These are phyloP conservation scores for Penicillium crystallinum DNA, from an alignment of 495 filamentous ascomycete species.

Conservation along the genomic window DNA sequence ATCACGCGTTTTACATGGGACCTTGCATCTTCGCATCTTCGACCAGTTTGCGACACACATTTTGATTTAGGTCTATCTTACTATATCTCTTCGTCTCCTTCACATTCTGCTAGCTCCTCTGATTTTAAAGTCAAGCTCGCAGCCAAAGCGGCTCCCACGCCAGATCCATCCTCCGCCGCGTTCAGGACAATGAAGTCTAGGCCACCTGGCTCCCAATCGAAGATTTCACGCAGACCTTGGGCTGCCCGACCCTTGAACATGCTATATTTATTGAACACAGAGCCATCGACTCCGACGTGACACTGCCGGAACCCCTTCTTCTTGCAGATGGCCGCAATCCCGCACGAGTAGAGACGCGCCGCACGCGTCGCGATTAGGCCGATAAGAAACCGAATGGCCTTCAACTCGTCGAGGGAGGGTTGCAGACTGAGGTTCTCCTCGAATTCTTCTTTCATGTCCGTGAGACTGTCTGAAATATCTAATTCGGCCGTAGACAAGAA, in stretches of 20 bases:
- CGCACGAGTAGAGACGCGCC: conserved; percentile 83
- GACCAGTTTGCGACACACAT: too few species aligned
- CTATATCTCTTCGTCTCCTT: neutral
- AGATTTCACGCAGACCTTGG: conserved; percentile 58
- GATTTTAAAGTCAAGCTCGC: conserved; percentile 19
- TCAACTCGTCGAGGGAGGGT: conserved; percentile 63
- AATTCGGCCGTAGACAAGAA: conserved; percentile 74
- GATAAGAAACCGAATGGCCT: conserved; percentile 72
- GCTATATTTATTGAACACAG: conserved; percentile 90
- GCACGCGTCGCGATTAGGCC: conserved; percentile 85
- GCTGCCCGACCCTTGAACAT: conserved; percentile 82
- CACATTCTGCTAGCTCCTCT: neutral
- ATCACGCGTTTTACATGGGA: conserved; percentile 1
- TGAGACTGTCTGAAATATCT: conserved; percentile 63
- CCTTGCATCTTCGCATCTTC: too few species aligned
- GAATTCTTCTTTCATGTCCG: conserved; percentile 70
- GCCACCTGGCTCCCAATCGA: conserved; percentile 22
- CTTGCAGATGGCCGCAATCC: conserved; percentile 84
- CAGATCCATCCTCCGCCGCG: conserved; percentile 28
- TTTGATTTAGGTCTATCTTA: neutral
- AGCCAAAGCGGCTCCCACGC: conserved; percentile 29
- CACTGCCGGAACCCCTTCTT: conserved; percentile 74
- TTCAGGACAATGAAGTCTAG: conserved; percentile 24
- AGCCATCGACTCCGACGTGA: conserved; percentile 90
- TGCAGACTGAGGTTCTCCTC: conserved; percentile 60